Evolutionary conservation across 805 yeast genomes (phyloP).

Genomic region (Yarrowia phangngaensis): DNA sequence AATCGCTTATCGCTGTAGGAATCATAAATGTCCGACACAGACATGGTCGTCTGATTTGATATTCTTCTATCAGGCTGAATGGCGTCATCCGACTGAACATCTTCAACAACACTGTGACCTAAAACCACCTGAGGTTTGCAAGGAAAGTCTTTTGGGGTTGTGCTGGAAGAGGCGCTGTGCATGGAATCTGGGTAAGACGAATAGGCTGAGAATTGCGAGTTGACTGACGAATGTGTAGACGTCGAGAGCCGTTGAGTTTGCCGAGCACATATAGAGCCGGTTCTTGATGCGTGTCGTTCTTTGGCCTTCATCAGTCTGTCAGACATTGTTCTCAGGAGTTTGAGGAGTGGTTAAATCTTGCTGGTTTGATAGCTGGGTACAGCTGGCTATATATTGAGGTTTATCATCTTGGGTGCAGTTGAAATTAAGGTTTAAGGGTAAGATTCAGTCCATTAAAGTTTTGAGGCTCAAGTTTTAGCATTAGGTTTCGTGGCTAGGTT

Average conservation of each 20-base stretch:
- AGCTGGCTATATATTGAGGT: too few species aligned
- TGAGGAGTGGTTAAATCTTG: neutral
- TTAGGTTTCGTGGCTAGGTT: too few species aligned
- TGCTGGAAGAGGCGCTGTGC: neutral
- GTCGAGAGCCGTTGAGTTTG: constrained; percentile 12
- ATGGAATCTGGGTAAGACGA: constrained; percentile 1
- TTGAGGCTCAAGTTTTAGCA: too few species aligned
- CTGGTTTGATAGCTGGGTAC: too few species aligned
- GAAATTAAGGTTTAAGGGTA: too few species aligned
- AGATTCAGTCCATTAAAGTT: too few species aligned
- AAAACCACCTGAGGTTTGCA: constrained; percentile 7
- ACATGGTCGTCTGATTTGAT: too few species aligned
- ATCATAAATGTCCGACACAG: constrained; percentile 13
- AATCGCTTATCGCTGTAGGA: neutral
- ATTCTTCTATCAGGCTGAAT: too few species aligned
- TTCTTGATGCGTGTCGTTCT: constrained; percentile 15
- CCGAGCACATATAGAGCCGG: neutral
- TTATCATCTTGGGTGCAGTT: too few species aligned
- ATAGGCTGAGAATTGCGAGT: constrained; percentile 15
- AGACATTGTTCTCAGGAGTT: constrained; percentile 1
- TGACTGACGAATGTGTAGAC: constrained; percentile 19
- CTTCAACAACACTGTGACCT: neutral
- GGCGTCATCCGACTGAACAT: neutral
- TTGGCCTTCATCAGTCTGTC: constrained; percentile 26
- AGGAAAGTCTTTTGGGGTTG: neutral